Evolutionary conservation across 345 rosid genomes (phyloP).

Genomic region (Sisymbrium irio): DNA sequence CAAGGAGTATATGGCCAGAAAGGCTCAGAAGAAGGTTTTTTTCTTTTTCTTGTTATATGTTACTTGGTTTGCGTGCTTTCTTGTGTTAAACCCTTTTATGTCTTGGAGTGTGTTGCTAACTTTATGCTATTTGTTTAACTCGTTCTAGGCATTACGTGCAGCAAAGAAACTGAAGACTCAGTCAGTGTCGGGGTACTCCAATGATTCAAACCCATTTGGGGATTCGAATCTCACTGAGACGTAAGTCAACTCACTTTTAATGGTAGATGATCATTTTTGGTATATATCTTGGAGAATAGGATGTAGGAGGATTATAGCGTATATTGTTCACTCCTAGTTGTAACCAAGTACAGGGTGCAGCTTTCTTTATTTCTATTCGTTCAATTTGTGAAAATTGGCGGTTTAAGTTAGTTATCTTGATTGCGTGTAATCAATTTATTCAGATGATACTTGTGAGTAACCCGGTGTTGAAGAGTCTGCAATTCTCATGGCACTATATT

Average conservation of each 20-base stretch:
- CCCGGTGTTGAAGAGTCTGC: not conserved
- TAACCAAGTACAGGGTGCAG: not conserved
- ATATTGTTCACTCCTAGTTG: not conserved
- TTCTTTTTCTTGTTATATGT: not conserved
- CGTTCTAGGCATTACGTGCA: slow-evolving; percentile 55
- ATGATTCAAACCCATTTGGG: slow-evolving; percentile 95
- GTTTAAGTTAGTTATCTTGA: not conserved
- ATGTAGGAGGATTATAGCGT: not conserved
- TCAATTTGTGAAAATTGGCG: not conserved
- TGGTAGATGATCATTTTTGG: not conserved
- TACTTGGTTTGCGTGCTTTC: not conserved
- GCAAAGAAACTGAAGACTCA: slow-evolving; percentile 81
- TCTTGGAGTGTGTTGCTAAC: slow-evolving; percentile 5
- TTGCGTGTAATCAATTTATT: not conserved
- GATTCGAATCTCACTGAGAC: slow-evolving; percentile 87
- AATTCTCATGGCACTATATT: not conserved
- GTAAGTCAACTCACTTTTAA: slow-evolving; percentile 42
- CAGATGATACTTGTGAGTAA: not conserved
- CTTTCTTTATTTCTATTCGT: not conserved
- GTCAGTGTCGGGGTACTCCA: slow-evolving; percentile 79
- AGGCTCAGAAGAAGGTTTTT: slow-evolving; percentile 77
- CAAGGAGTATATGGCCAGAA: slow-evolving; percentile 66
- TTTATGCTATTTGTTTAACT: slow-evolving; percentile 13
- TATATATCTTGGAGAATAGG: not conserved
- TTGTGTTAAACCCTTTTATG: not conserved